These are phyloP conservation scores for Irineochytrium annulatum DNA, from an alignment of 192 early-diverging fungal genomes.

Conservation along the genomic window DNA sequence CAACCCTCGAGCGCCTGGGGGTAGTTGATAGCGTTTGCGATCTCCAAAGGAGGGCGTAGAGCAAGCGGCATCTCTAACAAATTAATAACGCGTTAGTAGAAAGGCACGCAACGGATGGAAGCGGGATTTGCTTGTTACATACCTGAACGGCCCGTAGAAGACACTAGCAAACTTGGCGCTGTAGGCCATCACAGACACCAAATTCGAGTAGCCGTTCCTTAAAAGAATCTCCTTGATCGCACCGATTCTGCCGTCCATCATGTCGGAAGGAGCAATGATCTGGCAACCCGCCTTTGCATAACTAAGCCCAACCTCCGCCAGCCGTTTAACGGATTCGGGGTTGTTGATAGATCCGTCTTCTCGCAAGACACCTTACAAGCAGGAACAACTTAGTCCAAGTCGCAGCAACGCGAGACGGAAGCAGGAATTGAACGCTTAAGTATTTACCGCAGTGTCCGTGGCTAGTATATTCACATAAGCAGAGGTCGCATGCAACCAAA, in stretches of 20 bases:
- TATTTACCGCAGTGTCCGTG: conserved; percentile 95
- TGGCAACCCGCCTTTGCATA: conserved; percentile 92
- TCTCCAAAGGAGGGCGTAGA: conserved; percentile 90
- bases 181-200: conserved; percentile 91
- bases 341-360: conserved; percentile 83
- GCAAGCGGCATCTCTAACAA: conserved; percentile 73
- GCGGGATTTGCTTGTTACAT: neutral
- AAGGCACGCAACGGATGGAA: conserved; percentile 2
- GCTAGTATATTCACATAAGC: conserved; percentile 91
- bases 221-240: conserved; percentile 86
- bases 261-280: conserved; percentile 89
- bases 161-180: conserved; percentile 92
- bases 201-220: conserved; percentile 66
- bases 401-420: neutral
- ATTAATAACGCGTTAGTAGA: conserved; percentile 7
- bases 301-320: conserved; percentile 78
- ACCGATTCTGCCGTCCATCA: conserved; percentile 95
- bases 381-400: neutral
- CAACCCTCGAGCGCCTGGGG: conserved; percentile 80
- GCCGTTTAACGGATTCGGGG: conserved; percentile 62
- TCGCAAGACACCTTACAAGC: conserved; percentile 21
- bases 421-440: neutral
- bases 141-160: conserved; percentile 97
- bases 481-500: conserved; percentile 90
- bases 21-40: conserved; percentile 93